phyloP scores from a whole-genome alignment of 2,329 filamentous ascomycete genomes.

The Xylaria sp. region DNA sequence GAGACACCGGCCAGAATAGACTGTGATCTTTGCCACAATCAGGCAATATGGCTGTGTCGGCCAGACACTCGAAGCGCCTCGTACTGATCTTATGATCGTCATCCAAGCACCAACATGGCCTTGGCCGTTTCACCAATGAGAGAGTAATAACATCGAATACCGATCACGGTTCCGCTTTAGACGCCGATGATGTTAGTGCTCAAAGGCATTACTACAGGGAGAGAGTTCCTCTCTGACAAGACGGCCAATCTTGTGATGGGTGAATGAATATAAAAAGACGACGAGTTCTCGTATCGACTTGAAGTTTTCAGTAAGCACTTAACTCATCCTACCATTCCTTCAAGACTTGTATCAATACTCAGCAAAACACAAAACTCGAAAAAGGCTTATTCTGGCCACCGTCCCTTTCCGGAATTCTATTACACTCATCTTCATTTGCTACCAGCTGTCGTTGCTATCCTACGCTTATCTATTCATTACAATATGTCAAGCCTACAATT shows the following conservation, averaged over 20 bases:
- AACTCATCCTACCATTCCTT: not conserved
- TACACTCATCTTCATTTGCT: not conserved
- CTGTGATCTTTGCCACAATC: not conserved
- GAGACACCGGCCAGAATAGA: not conserved
- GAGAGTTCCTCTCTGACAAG: not conserved
- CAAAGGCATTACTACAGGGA: not conserved
- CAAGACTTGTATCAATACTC: not conserved
- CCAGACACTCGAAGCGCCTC: not conserved
- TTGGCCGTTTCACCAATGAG: not conserved
- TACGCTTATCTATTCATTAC: not conserved
- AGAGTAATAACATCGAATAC: not conserved
- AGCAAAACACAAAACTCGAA: not conserved
- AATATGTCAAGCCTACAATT: not conserved
- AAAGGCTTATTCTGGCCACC: not conserved
- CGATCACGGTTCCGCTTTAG: not conserved
- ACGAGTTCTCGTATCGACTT: not conserved
- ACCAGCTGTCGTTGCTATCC: not conserved
- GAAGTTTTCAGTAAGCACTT: not conserved
- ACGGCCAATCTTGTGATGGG: not conserved
- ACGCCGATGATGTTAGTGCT: not conserved
- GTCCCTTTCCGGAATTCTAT: not conserved
- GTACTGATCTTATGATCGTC: not conserved
- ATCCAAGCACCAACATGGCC: not conserved
- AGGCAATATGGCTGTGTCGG: not conserved
- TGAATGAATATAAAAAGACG: not conserved